Evolutionary conservation across 75 land plant species (phyloP), one percentile per base, ranked within the genome.

Genomic region (Gnetum montanum): DNA sequence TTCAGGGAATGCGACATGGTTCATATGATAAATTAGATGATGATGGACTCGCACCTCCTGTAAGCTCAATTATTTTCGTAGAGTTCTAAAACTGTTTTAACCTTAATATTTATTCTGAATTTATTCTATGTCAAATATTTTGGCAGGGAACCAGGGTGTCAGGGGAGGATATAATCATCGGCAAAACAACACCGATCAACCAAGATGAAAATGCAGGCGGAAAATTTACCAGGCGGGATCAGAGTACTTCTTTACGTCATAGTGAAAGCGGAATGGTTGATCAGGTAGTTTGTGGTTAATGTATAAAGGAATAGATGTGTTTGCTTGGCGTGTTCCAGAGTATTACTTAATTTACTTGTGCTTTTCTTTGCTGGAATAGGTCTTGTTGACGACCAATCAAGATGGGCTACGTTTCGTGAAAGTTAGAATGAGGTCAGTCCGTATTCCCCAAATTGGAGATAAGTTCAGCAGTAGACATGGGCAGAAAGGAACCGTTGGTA

Each of bases 191-290:
- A 28, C 99, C 99, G 1, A 66, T 90, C 60, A 36, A 96, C 45
- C 99, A 81, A 31, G 99, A 95, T 48, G 99, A 95, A 15, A 64
- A 84, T 26, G 85, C 73, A 19, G 86, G 87, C 24, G 92, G 77
- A 61, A 77, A 88, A 27, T 90, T 83, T 38, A 78, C 96, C 26
- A 65, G 69, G 28, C 73, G 92, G 34, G 99, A 95, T 76, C 99
- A 95, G 71, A 95, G 99, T 65, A 95, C 87, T 29, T 74, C 86
- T 55, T 76, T 95, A 55, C 82, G 99, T 19, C 99, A 95, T 49
- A 95, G 99, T 83, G 99, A 95, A 79, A 95, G 81, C 70, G 99
- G 99, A 25, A 90, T 90, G 81, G 96, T 95, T 25, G 99, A 95
- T 66, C 99, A 95, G 81, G 96, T 90, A 66, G 4, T 10, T 29